phyloP scores from a whole-genome alignment of 257 asterid species.

The Solanum pimpinellifolium region DNA sequence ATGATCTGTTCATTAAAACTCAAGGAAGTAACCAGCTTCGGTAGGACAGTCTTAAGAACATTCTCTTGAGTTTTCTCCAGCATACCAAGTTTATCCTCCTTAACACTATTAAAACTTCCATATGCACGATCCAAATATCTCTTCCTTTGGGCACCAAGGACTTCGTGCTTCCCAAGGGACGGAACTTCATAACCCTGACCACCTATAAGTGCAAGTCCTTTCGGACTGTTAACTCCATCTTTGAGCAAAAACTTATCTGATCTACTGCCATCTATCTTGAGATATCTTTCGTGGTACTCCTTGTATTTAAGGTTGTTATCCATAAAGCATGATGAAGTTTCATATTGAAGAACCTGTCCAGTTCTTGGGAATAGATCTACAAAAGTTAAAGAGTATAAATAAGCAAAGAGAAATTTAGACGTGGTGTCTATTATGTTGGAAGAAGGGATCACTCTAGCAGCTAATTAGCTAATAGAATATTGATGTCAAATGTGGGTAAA shows the following conservation, averaged over 20 bases:
- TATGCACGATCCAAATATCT: conserved; percentile 42
- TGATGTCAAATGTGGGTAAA: background rate
- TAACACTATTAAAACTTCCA: conserved; percentile 42
- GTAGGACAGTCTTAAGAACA: conserved; percentile 38
- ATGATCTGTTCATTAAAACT: conserved; percentile 66
- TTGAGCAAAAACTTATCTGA: conserved; percentile 26
- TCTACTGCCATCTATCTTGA: conserved; percentile 34
- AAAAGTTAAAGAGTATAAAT: background rate
- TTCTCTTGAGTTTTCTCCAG: conserved; percentile 40
- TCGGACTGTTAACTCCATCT: conserved; percentile 38
- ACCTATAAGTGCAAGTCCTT: conserved; percentile 30
- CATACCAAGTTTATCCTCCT: conserved; percentile 31
- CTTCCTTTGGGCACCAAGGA: conserved; percentile 27
- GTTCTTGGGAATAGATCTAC: conserved; percentile 44
- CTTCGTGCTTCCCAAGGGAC: conserved; percentile 28
- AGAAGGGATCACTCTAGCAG: background rate
- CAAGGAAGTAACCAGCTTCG: conserved; percentile 56
- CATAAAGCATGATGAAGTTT: conserved; percentile 44
- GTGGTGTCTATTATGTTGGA: background rate
- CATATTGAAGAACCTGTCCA: conserved; percentile 68
- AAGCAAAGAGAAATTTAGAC: background rate
- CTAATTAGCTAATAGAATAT: background rate
- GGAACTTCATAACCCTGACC: conserved; percentile 29
- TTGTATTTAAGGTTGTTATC: conserved; percentile 40
- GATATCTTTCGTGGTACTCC: conserved; percentile 43